Conservation (phyloP, 495 filamentous ascomycete species). For the Hypoxylon trugodes region DNA sequence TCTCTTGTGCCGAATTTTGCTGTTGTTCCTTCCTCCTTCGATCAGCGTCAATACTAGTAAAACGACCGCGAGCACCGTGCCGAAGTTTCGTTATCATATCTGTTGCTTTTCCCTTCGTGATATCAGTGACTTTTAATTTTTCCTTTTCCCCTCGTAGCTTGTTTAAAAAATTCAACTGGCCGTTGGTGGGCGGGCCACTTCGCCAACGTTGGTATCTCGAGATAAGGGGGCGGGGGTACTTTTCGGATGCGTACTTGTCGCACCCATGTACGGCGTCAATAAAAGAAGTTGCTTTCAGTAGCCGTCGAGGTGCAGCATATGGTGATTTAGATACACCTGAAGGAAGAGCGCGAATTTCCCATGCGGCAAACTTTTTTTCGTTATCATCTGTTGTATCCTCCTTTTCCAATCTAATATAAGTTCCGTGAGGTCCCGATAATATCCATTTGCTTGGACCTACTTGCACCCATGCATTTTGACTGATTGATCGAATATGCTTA, state of each 20-base stretch:
- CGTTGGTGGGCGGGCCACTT: slow-evolving; percentile 66
- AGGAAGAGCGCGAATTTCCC: slow-evolving; percentile 51
- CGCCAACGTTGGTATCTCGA: slow-evolving; percentile 71
- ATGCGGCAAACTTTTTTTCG: slow-evolving; percentile 43
- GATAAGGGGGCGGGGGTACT: slow-evolving; percentile 69
- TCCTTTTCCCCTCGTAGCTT: slow-evolving; percentile 64
- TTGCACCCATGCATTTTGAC: slow-evolving; percentile 80
- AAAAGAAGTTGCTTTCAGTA: slow-evolving; percentile 69
- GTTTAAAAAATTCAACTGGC: slow-evolving; percentile 78
- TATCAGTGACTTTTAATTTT: slow-evolving; percentile 58
- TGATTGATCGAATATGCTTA: slow-evolving; percentile 77
- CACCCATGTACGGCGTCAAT: slow-evolving; percentile 79
- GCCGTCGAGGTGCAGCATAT: slow-evolving; percentile 69
- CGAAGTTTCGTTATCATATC: slow-evolving; percentile 95
- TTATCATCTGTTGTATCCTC: slow-evolving; percentile 26
- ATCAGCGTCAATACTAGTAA: slow-evolving; percentile 59
- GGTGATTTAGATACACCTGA: slow-evolving; percentile 54
- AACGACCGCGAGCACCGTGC: slow-evolving; percentile 79
- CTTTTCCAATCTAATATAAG: slow-evolving; percentile 70
- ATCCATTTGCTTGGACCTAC: slow-evolving; percentile 71
- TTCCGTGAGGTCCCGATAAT: slow-evolving; percentile 63
- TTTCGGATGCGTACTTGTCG: slow-evolving; percentile 76
- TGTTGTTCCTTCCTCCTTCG: slow-evolving; percentile 57
- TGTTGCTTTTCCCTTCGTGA: slow-evolving; percentile 82
- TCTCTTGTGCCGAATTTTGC: slow-evolving; percentile 50